These are phyloP conservation scores for Cryptococcus amylolentus DNA, from an alignment of 1,284 basidiomycete species.

Conservation along the genomic window DNA sequence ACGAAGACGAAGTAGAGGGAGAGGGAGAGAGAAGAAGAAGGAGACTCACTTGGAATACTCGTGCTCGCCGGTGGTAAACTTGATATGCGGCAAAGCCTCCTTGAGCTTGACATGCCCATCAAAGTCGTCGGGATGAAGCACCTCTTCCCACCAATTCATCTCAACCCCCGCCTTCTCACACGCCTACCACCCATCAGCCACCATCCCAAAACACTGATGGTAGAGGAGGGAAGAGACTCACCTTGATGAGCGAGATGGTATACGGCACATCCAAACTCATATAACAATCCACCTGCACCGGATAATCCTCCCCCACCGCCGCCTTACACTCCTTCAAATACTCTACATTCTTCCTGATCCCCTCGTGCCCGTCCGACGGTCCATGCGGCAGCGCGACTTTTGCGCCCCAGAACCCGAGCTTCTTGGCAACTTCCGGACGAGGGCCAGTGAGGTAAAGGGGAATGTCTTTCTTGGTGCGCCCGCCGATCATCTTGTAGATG, in stretches of 20 bases:
- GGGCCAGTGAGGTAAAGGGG: slow-evolving; percentile 57
- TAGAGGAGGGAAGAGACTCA: slow-evolving; percentile 10
- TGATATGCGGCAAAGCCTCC: slow-evolving; percentile 52
- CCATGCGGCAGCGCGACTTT: slow-evolving; percentile 56
- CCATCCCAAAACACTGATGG: no score
- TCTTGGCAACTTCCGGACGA: slow-evolving; percentile 52
- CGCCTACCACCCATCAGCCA: slow-evolving; percentile 18
- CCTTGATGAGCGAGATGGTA: slow-evolving; percentile 53
- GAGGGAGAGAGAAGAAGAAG: not conserved
- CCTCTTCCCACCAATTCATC: slow-evolving; percentile 58
- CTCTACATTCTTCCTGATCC: slow-evolving; percentile 55
- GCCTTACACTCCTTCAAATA: slow-evolving; percentile 53
- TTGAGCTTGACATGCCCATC: slow-evolving; percentile 54
- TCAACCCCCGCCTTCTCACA: slow-evolving; percentile 53
- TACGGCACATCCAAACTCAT: slow-evolving; percentile 53
- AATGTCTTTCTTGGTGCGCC: slow-evolving; percentile 54
- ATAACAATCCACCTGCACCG: slow-evolving; percentile 56
- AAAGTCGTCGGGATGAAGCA: slow-evolving; percentile 54
- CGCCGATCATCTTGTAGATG: slow-evolving; percentile 59
- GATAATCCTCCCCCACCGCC: slow-evolving; percentile 52
- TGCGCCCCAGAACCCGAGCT: slow-evolving; percentile 56
- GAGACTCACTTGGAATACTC: slow-evolving; percentile 51
- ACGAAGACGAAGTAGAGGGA: no score
- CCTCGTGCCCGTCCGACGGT: slow-evolving; percentile 52
- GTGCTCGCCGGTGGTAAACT: slow-evolving; percentile 59